These are phyloP conservation scores for Epicoccum sorghinum DNA, from an alignment of 2,329 filamentous ascomycete species.

Conservation along the genomic window DNA sequence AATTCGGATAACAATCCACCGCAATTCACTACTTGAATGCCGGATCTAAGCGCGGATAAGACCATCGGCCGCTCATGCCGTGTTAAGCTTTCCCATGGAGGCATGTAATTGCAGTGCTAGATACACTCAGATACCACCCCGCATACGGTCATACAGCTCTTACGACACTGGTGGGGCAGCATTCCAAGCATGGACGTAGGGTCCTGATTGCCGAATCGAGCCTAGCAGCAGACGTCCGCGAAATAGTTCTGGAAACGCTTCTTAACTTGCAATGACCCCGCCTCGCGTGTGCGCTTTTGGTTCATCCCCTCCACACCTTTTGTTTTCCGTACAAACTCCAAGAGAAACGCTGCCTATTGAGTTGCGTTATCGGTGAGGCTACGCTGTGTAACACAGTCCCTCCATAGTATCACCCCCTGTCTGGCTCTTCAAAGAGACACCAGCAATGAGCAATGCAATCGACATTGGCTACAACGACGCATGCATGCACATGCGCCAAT, in stretches of 20 bases:
- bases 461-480: conserved; percentile 4
- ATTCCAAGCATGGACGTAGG: conserved; percentile 32
- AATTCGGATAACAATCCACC: conserved; percentile 29
- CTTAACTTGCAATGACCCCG: conserved; percentile 31
- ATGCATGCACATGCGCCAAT: not conserved
- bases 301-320: conserved; percentile 11
- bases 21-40: conserved; percentile 20
- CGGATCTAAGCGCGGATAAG: conserved; percentile 33
- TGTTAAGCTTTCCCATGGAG: conserved; percentile 28
- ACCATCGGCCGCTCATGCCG: conserved; percentile 21
- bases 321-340: not conserved
- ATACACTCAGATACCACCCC: conserved; percentile 23
- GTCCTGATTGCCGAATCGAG: conserved; percentile 35
- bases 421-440: conserved; percentile 8
- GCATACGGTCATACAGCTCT: conserved; percentile 21
- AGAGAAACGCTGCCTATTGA: not conserved
- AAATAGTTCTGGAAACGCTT: conserved; percentile 22
- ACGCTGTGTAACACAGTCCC: conserved; percentile 4
- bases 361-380: conserved; percentile 3
- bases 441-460: conserved; percentile 12
- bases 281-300: conserved; percentile 26
- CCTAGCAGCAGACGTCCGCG: conserved; percentile 21
- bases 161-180: conserved; percentile 36
- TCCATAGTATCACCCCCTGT: conserved; percentile 7
- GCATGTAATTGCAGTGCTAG: conserved; percentile 20